Base-by-base conservation (phyloP, 2,329 filamentous ascomycete species). In the Hypoxylon sp. region DNA sequence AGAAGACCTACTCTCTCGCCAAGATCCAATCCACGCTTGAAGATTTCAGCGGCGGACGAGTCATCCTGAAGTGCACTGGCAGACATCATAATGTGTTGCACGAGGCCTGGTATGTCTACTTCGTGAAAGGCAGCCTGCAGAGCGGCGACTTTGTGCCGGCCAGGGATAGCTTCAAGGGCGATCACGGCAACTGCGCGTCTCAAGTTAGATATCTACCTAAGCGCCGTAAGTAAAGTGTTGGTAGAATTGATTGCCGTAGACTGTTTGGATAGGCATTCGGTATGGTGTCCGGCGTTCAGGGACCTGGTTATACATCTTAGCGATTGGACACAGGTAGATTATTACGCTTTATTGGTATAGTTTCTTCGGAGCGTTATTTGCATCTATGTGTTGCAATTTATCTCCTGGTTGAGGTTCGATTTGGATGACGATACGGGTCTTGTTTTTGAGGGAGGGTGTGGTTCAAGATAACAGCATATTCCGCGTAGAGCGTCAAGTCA, bases 101-200 rank as follows among this genome's bases (percentile, higher is more conserved):
- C 65, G 82, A 86, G 77, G 82, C 82, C 14, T 86, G 84, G 84
- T 87, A 87, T 69, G 81, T 82, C 48, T 87, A 84, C 73, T 84
- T 86, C 65, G 81, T 87, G 7, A 78, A 82, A 73, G 85, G 85
- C 3, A 85, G 81, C 70, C 69, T 87, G 66, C 84, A 86, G 76
- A 81, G 79, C 45, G 84, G 84, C 48, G 75, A 80, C 60, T 85
- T 85, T 66, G 79, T 85, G 14, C 81, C 84, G 0, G 81, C 81
- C 2, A 71, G 72, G 69, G 79, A 79, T 49, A 80, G 75, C 30
- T 76, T 77, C 36, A 77, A 80, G 56, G 80, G 78, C 21, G 78
- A 81, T 21, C 75, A 77, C 4, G 78, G 80, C 4, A 82, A 82
- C 64, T 83, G 81, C 48, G 79, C 77, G 9, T 68, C 72, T 0